Percentiles rank a stretch among this genome's conserved stretches.
Conservation (phyloP, 139 green algal genomes). For the Asterochloris erici region DNA sequence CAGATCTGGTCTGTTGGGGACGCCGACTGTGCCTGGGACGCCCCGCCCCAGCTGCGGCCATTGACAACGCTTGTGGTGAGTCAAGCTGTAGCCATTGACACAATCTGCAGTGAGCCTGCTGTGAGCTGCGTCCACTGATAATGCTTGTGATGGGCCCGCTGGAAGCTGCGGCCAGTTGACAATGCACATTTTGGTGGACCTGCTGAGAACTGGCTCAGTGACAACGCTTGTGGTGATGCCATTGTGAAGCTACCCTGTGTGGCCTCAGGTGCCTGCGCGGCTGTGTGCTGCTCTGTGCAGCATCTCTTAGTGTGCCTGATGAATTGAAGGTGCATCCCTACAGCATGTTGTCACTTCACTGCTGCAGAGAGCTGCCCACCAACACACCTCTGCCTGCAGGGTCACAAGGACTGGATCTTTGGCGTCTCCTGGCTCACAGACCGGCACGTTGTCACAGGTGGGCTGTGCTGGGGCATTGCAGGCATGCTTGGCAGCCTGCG, state of each 20-base stretch:
- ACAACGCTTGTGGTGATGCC: not conserved
- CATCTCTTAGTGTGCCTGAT: not conserved
- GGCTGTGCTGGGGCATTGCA: not conserved
- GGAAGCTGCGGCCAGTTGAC: not conserved
- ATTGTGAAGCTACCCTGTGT: not conserved
- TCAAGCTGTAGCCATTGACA: conserved; percentile 14
- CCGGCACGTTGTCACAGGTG: conserved; percentile 50
- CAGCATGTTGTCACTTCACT: not conserved
- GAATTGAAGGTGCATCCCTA: not conserved
- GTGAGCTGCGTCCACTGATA: not conserved
- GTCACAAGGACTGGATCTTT: conserved; percentile 76
- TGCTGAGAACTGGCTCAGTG: not conserved
- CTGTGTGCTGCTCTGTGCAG: not conserved
- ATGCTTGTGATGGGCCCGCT: not conserved
- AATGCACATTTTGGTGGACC: not conserved
- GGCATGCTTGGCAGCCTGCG: not conserved
- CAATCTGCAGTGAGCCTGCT: not conserved
- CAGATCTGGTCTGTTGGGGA: conserved; percentile 33
- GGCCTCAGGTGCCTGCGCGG: not conserved
- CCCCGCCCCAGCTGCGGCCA: no score
- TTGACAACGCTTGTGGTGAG: not conserved
- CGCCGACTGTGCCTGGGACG: not conserved
- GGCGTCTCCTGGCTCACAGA: conserved; percentile 59
- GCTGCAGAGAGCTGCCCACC: not conserved
- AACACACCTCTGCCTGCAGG: conserved; percentile 20